These are phyloP conservation scores for Dispira simplex DNA, from an alignment of 192 early-diverging fungal species.

Conservation along the genomic window DNA sequence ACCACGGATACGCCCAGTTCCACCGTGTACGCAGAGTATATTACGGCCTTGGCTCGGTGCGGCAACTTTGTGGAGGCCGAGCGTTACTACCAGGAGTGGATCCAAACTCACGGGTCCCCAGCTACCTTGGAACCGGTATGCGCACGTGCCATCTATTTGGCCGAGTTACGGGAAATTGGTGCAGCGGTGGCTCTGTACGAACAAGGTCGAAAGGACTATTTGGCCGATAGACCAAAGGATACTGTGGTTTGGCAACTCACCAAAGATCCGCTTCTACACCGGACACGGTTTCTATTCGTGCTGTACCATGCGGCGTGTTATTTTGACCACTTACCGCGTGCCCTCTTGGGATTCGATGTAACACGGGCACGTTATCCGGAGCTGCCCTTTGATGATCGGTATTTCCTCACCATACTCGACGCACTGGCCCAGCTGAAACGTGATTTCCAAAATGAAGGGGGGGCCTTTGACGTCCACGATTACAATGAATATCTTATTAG, in stretches of 20 bases:
- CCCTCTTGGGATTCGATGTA: neutral
- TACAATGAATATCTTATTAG: neutral
- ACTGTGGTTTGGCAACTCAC: no score
- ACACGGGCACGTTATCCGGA: neutral
- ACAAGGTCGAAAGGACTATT: neutral
- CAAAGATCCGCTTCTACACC: no score
- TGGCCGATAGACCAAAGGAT: neutral
- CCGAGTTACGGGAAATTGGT: neutral
- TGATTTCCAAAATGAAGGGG: neutral
- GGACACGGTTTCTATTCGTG: neutral
- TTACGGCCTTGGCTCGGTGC: conserved; percentile 1
- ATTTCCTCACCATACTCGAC: neutral
- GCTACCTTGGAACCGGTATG: neutral
- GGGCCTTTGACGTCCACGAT: neutral
- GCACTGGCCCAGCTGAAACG: neutral
- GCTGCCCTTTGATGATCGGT: neutral
- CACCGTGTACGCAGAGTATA: neutral
- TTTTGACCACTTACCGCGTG: neutral
- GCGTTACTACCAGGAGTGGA: neutral
- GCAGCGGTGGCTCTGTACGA: neutral
- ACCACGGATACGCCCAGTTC: neutral
- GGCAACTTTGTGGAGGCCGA: conserved; percentile 1
- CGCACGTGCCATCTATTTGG: neutral
- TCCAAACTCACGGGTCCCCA: neutral
- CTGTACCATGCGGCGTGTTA: conserved; percentile 6